Conservation (phyloP, 306 rosid species). For the Cicer cuneatum region DNA sequence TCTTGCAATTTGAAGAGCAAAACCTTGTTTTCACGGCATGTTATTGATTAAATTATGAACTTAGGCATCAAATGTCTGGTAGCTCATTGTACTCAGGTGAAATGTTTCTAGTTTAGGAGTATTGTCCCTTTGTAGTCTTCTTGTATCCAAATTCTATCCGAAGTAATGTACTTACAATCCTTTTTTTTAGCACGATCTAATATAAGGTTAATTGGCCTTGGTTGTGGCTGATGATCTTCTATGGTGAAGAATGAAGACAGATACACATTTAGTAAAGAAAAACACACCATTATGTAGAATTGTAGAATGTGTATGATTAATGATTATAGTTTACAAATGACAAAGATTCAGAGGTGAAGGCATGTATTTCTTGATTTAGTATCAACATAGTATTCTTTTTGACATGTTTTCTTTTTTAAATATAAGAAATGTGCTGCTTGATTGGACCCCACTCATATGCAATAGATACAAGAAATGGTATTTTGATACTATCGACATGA, state of each 20-base stretch:
- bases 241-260: not conserved
- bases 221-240: constrained; percentile 31
- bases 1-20: constrained; percentile 33
- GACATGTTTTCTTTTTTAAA: not conserved
- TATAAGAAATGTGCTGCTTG: not conserved
- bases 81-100: constrained; percentile 8
- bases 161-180: not conserved
- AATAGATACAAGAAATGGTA: not conserved
- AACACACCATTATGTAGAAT: constrained; percentile 3
- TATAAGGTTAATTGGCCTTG: constrained; percentile 24
- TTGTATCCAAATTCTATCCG: constrained; percentile 24
- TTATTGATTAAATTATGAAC: not conserved
- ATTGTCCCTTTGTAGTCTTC: constrained; percentile 26
- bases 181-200: not conserved
- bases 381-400: not conserved
- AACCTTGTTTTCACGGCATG: constrained; percentile 13
- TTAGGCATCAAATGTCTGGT: constrained; percentile 17
- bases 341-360: not conserved
- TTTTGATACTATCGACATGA: no score
- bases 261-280: constrained; percentile 10
- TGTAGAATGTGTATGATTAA: not conserved
- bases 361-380: constrained; percentile 7
- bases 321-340: not conserved
- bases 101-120: constrained; percentile 38
- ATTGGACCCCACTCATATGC: not conserved